phyloP scores from a whole-genome alignment of 805 yeast species.

The Metschnikowia proteae region DNA sequence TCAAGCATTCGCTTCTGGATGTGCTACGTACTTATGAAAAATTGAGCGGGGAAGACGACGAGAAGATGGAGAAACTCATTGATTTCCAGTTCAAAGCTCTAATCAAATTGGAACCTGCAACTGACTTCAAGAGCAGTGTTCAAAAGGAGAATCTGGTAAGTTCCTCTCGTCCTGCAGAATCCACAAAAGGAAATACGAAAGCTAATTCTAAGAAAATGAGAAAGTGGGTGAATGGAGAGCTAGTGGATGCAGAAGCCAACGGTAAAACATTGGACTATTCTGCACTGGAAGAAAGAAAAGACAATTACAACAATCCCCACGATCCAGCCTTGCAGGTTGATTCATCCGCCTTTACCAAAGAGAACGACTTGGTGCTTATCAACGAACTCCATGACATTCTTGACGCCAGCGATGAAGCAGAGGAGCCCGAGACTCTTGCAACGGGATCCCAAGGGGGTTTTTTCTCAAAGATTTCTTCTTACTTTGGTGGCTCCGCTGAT shows the following conservation, averaged over 20 bases:
- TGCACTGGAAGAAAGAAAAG: conserved; percentile 5
- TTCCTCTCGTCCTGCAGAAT: neutral
- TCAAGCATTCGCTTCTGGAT: conserved; percentile 29
- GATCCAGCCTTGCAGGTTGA: conserved; percentile 9
- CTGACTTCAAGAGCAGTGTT: too few relatives aligned
- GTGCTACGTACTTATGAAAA: conserved; percentile 32
- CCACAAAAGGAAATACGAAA: conserved; percentile 9
- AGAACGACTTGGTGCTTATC: conserved; percentile 39
- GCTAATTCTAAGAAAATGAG: conserved; percentile 32
- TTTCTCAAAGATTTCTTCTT: conserved; percentile 34
- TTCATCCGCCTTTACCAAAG: conserved; percentile 34
- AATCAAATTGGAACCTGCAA: conserved; percentile 25
- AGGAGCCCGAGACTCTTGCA: conserved; percentile 12
- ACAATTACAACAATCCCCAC: conserved; percentile 10
- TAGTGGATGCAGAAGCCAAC: conserved; percentile 26
- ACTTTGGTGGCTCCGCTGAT: conserved; percentile 40
- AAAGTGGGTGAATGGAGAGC: conserved; percentile 40
- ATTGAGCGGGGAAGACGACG: conserved; percentile 24
- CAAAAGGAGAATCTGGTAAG: neutral
- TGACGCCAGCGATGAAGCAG: conserved; percentile 28
- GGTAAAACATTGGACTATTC: conserved; percentile 34
- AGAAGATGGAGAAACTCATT: conserved; percentile 31
- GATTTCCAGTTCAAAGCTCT: conserved; percentile 38
- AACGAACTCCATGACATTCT: conserved; percentile 39
- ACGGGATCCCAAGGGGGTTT: conserved; percentile 20